Base-by-base conservation (phyloP, 1,284 basidiomycete species). In the Chondrostereum purpureum region DNA sequence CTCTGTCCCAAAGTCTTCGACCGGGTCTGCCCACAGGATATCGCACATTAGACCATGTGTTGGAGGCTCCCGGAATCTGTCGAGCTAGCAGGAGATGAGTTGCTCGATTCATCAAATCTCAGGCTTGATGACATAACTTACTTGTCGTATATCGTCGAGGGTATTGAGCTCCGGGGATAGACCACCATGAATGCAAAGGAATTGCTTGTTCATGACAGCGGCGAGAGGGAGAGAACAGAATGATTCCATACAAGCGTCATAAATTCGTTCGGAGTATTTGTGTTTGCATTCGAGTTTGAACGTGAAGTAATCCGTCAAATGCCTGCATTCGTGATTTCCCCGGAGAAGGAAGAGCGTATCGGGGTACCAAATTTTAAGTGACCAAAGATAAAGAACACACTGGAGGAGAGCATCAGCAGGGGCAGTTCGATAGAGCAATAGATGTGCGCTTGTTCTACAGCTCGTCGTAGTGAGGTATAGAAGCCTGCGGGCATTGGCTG, bases 121-220 rank as follows among this genome's bases (percentile, higher is more conserved):
- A n/a, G n/a, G n/a, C n/a, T n/a, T n/a, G n/a, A n/a, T n/a, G n/a
- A n/a, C n/a, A n/a, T 17, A 22, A 64, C 79, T 47, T 49, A 90
- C 89, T 17, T 69, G 70, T 38, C 89, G 80, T 45, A 96, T 77
- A 64, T 96, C 92, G 54, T 96, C 92, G 38, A 96, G 75, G 1
- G 92, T 94, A 58, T 90, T 83, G 31, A 96, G 68, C 59, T 96
- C 92, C 0, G 92, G 92, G 0, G 88, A 92, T 20, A 96, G 75
- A 34, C 92, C 93, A 44, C 92, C 92, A 56, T 96, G 92, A 49
- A 96, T 93, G 65, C 93, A 96, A 50, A 96, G 71, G 68, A 96
- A 96, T 64, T 96, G 92, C 67, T 95, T 95, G 76, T 96, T 96
- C 90, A 96, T 94, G 61, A 96, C 69, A 13, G 92, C 93, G 0